A percentile compares a stretch with the other conserved stretches of the same genome.
phyloP scores from a whole-genome alignment of 305 asterid genomes.

The Solanum aculeatissimum region DNA sequence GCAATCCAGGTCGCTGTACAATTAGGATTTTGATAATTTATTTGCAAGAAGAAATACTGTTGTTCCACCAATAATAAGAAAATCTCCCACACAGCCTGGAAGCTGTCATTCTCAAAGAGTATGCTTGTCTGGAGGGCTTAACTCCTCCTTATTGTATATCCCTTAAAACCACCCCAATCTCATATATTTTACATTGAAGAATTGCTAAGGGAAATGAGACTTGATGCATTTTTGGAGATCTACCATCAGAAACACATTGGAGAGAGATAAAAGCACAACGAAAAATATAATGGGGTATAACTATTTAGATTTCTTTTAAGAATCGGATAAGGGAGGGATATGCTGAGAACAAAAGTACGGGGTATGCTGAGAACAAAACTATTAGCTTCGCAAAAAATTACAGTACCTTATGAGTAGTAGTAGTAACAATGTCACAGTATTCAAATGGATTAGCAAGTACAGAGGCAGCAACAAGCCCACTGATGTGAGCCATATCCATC shows the following conservation, averaged over 20 bases:
- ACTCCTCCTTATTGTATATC: not conserved
- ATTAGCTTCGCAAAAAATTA: not conserved
- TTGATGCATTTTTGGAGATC: not conserved
- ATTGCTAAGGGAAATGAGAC: not conserved
- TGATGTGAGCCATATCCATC: conserved; percentile 99
- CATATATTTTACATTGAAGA: not conserved
- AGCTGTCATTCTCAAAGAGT: not conserved
- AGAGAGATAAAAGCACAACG: not conserved
- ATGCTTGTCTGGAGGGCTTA: not conserved
- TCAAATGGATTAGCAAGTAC: conserved; percentile 92
- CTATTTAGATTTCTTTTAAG: not conserved
- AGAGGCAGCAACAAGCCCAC: conserved; percentile 93
- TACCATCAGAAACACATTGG: not conserved
- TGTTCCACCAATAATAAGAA: not conserved
- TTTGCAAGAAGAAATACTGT: not conserved
- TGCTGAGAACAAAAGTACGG: not conserved
- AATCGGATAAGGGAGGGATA: not conserved
- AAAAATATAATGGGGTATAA: not conserved
- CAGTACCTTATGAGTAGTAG: conserved; percentile 90
- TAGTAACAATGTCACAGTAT: conserved; percentile 87
- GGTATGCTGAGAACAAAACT: not conserved
- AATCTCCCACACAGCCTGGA: not conserved
- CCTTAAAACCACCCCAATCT: not conserved
- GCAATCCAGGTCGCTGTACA: not conserved
- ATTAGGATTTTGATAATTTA: not conserved